Conservation (phyloP, 495 filamentous ascomycete species). For the Filosporella fistucella region DNA sequence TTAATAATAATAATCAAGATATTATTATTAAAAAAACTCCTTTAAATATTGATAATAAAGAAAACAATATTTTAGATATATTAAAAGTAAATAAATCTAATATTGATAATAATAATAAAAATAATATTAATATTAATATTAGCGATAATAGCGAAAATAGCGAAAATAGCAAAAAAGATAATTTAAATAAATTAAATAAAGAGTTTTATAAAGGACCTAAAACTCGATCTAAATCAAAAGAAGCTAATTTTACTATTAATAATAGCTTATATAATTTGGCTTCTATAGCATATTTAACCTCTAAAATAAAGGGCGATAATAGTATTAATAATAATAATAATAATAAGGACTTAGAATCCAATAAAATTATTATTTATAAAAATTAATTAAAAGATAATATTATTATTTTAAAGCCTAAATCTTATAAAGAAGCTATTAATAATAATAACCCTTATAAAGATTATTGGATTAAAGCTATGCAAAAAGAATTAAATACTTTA, state of each 20-base stretch:
- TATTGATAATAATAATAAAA: not conserved
- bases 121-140: not conserved
- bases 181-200: not conserved
- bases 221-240: no score
- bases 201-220: not conserved
- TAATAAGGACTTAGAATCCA: not conserved
- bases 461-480: constrained; percentile 4
- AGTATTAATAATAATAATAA: not conserved
- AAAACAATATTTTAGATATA: not conserved
- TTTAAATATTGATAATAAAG: not conserved
- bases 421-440: constrained; percentile 9
- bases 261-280: no score
- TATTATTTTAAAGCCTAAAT: constrained; percentile 4
- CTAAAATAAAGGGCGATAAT: no score
- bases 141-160: no score
- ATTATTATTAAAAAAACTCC: not conserved
- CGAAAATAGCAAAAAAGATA: no score
- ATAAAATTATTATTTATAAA: no score
- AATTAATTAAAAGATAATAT: no score
- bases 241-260: no score
- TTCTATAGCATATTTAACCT: no score
- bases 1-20: not conserved
- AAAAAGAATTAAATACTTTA: not conserved
- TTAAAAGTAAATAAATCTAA: not conserved
- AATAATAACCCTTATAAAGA: constrained; percentile 8